phyloP scores from a whole-genome alignment of 306 rosid species.

The Cotoneaster glaucophyllus region DNA sequence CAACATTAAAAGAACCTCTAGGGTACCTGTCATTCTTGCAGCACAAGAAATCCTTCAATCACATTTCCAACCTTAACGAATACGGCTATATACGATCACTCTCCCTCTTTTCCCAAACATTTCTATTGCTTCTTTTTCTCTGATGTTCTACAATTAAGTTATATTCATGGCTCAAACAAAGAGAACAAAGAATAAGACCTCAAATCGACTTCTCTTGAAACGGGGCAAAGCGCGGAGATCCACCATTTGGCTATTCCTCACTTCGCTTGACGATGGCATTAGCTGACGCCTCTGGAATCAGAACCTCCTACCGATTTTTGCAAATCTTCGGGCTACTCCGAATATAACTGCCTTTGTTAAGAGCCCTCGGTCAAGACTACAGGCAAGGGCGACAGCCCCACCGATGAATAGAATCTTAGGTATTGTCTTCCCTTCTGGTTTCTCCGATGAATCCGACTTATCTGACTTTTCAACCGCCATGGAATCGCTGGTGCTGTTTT shows the following conservation, averaged over 20 bases:
- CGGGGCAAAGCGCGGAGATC: constrained; percentile 19
- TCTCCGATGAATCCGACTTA: constrained; percentile 21
- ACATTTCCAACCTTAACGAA: constrained; percentile 9
- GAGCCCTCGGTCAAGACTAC: constrained; percentile 78
- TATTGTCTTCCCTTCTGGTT: constrained; percentile 53
- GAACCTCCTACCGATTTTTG: constrained; percentile 66
- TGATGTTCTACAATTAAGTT: constrained; percentile 24
- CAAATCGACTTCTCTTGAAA: constrained; percentile 21
- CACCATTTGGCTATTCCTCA: constrained; percentile 23
- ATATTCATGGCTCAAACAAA: constrained; percentile 29
- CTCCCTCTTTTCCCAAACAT: background rate
- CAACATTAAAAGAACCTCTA: constrained; percentile 13
- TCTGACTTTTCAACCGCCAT: constrained; percentile 37
- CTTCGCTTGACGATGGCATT: constrained; percentile 17
- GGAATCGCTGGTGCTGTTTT: constrained; percentile 27
- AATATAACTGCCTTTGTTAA: constrained; percentile 84
- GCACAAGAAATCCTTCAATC: constrained; percentile 17
- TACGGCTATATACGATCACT: constrained; percentile 28
- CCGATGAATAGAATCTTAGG: constrained; percentile 72
- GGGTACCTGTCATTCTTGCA: constrained; percentile 24
- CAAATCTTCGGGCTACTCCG: constrained; percentile 87
- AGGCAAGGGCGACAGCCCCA: constrained; percentile 79
- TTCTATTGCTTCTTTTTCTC: background rate
- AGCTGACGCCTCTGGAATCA: constrained; percentile 31
- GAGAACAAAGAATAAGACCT: constrained; percentile 27